These are phyloP conservation scores for Sarocladium kiliense DNA, from an alignment of 2,329 filamentous ascomycete species.

Conservation along the genomic window DNA sequence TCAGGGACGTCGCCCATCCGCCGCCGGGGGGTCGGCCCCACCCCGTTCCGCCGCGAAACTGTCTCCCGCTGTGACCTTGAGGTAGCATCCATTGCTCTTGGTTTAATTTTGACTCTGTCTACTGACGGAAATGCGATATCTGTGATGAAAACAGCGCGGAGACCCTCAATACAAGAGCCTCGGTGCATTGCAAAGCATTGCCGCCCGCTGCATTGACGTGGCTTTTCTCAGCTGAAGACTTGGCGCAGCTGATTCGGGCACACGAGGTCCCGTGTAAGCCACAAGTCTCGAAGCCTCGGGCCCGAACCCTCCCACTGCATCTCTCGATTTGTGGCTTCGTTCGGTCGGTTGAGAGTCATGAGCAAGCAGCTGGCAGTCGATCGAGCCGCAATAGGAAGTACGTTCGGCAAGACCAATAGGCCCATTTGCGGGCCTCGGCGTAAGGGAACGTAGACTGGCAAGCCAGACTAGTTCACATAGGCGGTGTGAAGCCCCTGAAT, in stretches of 20 bases:
- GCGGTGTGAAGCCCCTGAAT: too few relatives aligned
- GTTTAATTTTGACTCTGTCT: not conserved
- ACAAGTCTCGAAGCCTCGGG: not conserved
- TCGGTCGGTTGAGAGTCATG: too few relatives aligned
- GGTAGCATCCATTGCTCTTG: not conserved
- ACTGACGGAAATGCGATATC: not conserved
- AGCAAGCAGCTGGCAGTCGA: too few relatives aligned
- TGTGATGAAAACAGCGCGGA: not conserved
- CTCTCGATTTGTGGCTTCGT: too few relatives aligned
- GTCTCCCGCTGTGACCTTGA: slow-evolving; percentile 1
- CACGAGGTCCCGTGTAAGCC: not conserved
- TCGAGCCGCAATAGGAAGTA: too few relatives aligned
- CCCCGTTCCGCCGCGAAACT: not conserved
- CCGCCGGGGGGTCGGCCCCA: slow-evolving; percentile 1
- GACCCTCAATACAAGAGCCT: too few relatives aligned
- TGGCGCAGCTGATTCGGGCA: slow-evolving; percentile 1
- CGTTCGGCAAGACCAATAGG: too few relatives aligned
- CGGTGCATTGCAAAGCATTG: not conserved
- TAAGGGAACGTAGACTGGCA: too few relatives aligned
- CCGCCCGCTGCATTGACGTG: not conserved
- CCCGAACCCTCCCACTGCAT: not conserved
- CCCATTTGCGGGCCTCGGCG: too few relatives aligned
- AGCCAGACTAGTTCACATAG: too few relatives aligned
- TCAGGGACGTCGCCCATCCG: not conserved
- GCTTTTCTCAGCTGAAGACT: slow-evolving; percentile 6